Percentiles rank a stretch among this genome's conserved stretches.
Evolutionary conservation across 2,329 filamentous ascomycete species (phyloP).

Genomic region (Trichophyton mentagrophytes): DNA sequence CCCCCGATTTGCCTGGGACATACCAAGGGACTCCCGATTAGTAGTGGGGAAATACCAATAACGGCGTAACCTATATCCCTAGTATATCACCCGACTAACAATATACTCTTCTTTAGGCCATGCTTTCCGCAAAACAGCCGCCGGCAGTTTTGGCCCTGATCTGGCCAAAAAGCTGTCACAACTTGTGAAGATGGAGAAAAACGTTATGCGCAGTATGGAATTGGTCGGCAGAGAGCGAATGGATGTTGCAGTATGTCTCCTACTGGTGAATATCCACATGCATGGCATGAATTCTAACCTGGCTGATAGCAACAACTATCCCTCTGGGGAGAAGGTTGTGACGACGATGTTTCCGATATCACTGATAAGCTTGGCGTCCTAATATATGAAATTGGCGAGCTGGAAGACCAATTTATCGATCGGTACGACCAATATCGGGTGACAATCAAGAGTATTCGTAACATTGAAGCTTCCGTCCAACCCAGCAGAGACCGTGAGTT

Average conservation of each 20-base stretch:
- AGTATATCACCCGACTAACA: background rate
- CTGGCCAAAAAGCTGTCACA: conserved; percentile 95
- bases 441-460: conserved; percentile 98
- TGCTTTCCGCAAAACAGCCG: conserved; percentile 43
- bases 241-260: conserved; percentile 77
- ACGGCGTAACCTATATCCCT: background rate
- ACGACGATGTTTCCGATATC: conserved; percentile 96
- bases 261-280: background rate
- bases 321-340: conserved; percentile 87
- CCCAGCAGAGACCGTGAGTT: conserved; percentile 85
- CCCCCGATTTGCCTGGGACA: background rate
- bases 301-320: conserved; percentile 81
- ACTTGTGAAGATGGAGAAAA: conserved; percentile 99
- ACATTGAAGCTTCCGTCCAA: conserved; percentile 97
- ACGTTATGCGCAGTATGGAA: conserved; percentile 97
- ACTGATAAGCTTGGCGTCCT: conserved; percentile 97
- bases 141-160: conserved; percentile 55
- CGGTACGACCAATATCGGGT: conserved; percentile 98
- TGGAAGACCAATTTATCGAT: conserved; percentile 96
- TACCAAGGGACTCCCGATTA: background rate
- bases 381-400: conserved; percentile 95
- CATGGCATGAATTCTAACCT: conserved; percentile 13
- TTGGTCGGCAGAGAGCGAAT: conserved; percentile 89
- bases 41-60: background rate
- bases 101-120: conserved; percentile 39